Evolutionary conservation across 768 basidiomycete species (phyloP).

Genomic region (Auricularia cornea): DNA sequence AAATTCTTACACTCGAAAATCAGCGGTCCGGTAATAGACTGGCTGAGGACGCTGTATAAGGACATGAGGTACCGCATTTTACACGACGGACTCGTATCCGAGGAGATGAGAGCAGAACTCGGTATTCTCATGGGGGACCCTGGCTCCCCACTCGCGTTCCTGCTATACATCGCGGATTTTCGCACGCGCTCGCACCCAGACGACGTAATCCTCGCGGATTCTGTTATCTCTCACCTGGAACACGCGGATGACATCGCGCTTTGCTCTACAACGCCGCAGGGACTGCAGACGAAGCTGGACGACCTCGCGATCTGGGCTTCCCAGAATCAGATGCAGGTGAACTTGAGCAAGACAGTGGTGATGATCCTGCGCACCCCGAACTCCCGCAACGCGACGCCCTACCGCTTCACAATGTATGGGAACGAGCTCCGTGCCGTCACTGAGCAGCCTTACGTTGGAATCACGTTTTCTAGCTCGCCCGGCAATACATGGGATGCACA

Average conservation of each 20-base stretch:
- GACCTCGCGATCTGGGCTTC: too few relatives aligned
- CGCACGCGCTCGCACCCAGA: neutral
- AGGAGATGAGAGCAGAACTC: conserved; percentile 2
- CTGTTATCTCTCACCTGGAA: conserved; percentile 12
- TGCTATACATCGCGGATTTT: conserved; percentile 10
- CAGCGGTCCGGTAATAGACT: conserved; percentile 21
- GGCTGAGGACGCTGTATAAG: conserved; percentile 18
- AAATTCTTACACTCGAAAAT: conserved; percentile 8
- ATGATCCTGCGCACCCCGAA: too few relatives aligned
- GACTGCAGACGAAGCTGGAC: conserved; percentile 12
- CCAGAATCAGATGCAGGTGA: too few relatives aligned
- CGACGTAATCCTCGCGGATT: conserved; percentile 9
- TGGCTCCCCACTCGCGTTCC: conserved; percentile 11
- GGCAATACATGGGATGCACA: too few relatives aligned
- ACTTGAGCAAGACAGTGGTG: too few relatives aligned
- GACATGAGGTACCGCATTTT: conserved; percentile 15
- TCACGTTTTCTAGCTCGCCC: too few relatives aligned
- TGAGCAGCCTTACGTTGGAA: too few relatives aligned
- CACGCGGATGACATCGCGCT: too few relatives aligned
- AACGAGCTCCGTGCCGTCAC: too few relatives aligned
- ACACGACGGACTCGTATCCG: neutral
- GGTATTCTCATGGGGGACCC: conserved; percentile 16
- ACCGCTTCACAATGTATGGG: too few relatives aligned
- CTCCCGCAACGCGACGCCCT: too few relatives aligned
- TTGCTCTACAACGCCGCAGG: conserved; percentile 8